Conservation (phyloP, 306 rosid species). For the Castanea crenata region DNA sequence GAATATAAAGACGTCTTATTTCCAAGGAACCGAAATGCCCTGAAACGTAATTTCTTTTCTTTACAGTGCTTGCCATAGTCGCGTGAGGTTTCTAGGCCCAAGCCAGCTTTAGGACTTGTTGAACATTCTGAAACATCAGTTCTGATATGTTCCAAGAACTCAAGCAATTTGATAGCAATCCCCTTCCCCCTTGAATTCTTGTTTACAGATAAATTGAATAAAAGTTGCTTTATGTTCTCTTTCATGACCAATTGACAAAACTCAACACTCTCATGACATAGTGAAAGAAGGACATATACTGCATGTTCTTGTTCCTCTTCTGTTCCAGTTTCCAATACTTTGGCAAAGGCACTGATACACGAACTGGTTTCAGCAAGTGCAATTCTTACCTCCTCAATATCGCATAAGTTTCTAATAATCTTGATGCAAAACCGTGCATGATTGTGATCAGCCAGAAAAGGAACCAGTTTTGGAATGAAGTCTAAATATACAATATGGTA, state of each 20-base stretch:
- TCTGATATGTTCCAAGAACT: not conserved
- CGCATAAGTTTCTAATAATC: constrained; percentile 12
- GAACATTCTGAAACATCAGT: not conserved
- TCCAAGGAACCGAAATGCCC: constrained; percentile 3
- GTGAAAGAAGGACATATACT: constrained; percentile 8
- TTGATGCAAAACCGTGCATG: constrained; percentile 7
- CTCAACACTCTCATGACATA: constrained; percentile 19
- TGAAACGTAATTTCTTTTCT: constrained; percentile 1
- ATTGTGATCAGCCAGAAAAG: constrained; percentile 1
- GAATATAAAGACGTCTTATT: not conserved
- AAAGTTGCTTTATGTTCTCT: not conserved
- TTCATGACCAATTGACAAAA: constrained; percentile 10
- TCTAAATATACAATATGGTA: constrained; percentile 22
- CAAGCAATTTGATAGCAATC: constrained; percentile 20
- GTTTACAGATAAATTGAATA: not conserved
- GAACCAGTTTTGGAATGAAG: constrained; percentile 21
- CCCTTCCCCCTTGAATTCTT: constrained; percentile 6
- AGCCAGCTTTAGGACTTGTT: not conserved
- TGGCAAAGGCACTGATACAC: constrained; percentile 12
- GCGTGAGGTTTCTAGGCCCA: not conserved
- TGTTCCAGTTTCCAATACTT: constrained; percentile 7
- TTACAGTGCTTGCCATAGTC: not conserved
- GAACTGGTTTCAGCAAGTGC: constrained; percentile 10
- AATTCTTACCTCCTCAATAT: constrained; percentile 15
- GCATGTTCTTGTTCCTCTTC: constrained; percentile 26